Conservation (phyloP, 176 grass and related monocot genomes). For the Olyra latifolia region DNA sequence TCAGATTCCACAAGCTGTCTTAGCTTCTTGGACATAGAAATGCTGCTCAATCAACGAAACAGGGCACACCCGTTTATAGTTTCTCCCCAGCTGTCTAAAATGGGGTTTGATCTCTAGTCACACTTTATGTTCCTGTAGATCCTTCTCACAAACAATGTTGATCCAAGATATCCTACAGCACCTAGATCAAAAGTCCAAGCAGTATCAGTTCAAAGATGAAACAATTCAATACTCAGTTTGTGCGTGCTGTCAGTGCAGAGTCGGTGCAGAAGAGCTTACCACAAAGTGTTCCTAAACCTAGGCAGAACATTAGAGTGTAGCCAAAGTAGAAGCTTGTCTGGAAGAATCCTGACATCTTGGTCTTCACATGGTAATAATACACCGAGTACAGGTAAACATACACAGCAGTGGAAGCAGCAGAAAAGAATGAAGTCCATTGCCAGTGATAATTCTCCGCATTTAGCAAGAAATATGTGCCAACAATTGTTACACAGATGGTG, state of each 20-base stretch:
- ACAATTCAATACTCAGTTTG: neutral
- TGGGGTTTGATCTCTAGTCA: conserved; percentile 42
- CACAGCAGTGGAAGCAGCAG: conserved; percentile 87
- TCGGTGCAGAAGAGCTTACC: conserved; percentile 52
- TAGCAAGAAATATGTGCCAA: conserved; percentile 94
- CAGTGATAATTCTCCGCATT: conserved; percentile 97
- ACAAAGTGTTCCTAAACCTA: conserved; percentile 93
- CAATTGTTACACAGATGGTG: conserved; percentile 91
- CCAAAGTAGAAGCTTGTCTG: conserved; percentile 98
- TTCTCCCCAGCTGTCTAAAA: neutral
- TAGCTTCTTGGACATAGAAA: conserved; percentile 26
- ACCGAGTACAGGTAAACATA: conserved; percentile 96
- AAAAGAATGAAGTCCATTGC: conserved; percentile 99
- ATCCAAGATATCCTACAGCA: conserved; percentile 80
- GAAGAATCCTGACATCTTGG: conserved; percentile 98
- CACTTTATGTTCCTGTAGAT: conserved; percentile 89
- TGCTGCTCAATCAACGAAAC: conserved; percentile 9
- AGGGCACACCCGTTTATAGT: neutral
- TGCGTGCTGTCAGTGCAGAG: neutral
- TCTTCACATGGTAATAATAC: conserved; percentile 95
- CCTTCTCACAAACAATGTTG: conserved; percentile 69
- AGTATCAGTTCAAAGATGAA: conserved; percentile 21
- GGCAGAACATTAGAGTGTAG: conserved; percentile 95
- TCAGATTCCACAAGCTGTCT: neutral
- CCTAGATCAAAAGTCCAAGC: conserved; percentile 42